Evolutionary conservation across 495 filamentous ascomycete species (phyloP), one percentile per base, ranked within the genome.

Genomic region (Parathielavia hyrcaniae): DNA sequence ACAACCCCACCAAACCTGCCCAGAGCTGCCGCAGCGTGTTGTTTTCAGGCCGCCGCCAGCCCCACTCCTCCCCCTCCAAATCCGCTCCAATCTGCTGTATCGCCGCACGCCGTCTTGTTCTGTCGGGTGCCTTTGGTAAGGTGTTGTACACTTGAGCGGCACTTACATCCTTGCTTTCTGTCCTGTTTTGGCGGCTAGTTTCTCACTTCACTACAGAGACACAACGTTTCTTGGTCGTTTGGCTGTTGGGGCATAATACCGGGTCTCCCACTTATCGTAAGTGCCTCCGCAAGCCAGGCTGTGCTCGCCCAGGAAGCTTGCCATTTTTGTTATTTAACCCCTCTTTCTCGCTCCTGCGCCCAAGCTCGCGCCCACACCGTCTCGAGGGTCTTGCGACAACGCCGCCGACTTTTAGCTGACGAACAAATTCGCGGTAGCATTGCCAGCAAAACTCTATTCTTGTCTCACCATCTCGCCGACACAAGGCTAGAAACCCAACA

Each of bases 81-180:
- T 63, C 60, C 59, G 62, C 67, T 69, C 61, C n/a, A n/a, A n/a
- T n/a, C n/a, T n/a, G n/a, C 54, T 58, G 61, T 64, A 55, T 60
- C 62, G 45, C 53, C 46, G 34, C 40, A 38, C 40, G 22, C 26
- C 34, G 9, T 58, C 14, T 13, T 46, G 38, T 39, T 20, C 40
- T 55, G n/a, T n/a, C n/a, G n/a, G n/a, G n/a, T n/a, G n/a, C n/a
- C n/a, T n/a, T n/a, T n/a, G n/a, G n/a, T n/a, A n/a, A n/a, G n/a
- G n/a, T n/a, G n/a, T n/a, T 30, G 26, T 30, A 30, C 26, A 30
- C 26, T 30, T 30, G 6, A 6, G 26, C 26, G 6, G 26, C 6
- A 30, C 39, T 19, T 40, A 23, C 45, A 22, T 32, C 19, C 32
- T 34, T 44, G 44, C 32, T 36, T 50, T 46, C 51, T 36, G 19